These are phyloP conservation scores for Brettanomyces sp. DNA, from an alignment of 805 yeast species.

Conservation along the genomic window DNA sequence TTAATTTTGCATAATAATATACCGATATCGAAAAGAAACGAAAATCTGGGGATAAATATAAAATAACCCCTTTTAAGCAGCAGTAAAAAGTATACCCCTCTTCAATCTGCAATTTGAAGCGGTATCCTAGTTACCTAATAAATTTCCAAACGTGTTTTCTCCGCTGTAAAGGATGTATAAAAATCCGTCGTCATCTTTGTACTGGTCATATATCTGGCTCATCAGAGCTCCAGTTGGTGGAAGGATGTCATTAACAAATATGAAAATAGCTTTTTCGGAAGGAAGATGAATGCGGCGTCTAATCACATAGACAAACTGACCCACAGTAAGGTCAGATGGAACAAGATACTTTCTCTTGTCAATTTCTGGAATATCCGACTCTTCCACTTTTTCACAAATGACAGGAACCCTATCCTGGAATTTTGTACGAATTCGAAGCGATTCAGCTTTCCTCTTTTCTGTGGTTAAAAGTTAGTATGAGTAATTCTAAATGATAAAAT, in stretches of 20 bases:
- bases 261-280: conserved; percentile 95
- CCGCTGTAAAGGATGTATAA: conserved; percentile 93
- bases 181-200: conserved; percentile 96
- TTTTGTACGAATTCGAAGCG: conserved; percentile 80
- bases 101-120: background rate
- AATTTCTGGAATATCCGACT: conserved; percentile 89
- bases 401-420: conserved; percentile 92
- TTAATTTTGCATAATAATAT: too few relatives aligned
- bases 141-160: conserved; percentile 86
- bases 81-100: background rate
- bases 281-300: conserved; percentile 94
- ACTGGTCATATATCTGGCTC: conserved; percentile 92
- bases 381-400: conserved; percentile 95
- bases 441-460: conserved; percentile 91
- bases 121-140: conserved; percentile 6
- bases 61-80: background rate
- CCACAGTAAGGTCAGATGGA: conserved; percentile 92
- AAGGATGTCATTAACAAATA: conserved; percentile 90
- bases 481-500: background rate
- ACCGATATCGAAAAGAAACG: too few relatives aligned
- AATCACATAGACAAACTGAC: conserved; percentile 95
- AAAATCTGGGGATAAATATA: background rate
- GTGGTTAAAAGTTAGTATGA: background rate
- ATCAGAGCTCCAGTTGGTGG: conserved; percentile 98
- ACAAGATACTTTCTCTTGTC: conserved; percentile 96